Base-by-base conservation (phyloP, 1,284 basidiomycete genomes). In the Malassezia pachydermatis region DNA sequence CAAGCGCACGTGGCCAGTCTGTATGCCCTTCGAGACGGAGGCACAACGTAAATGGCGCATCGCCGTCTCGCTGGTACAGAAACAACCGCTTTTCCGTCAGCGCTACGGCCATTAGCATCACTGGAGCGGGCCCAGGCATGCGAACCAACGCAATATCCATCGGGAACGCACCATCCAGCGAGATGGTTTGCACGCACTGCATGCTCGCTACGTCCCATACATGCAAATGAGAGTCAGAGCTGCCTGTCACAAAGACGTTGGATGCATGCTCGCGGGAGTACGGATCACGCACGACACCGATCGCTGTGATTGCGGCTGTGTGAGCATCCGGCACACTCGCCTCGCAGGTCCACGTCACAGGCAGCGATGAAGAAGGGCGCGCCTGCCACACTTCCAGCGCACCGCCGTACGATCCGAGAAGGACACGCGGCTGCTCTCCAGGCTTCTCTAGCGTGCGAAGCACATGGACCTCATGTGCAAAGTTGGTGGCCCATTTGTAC, bases 1-100 rank as follows among this genome's bases (percentile, higher is more conserved):
- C 68, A 6, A 70, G 36, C 10, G 67, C 65, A 14, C 65, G 60
- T 24, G 69, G 58, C 68, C 68, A 70, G 45, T 70, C 68, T 33
- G 65, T 62, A 54, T 70, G 68, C 2, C 68, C 68, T 16, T 60
- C 57, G 10, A 70, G 47, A 5, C 47, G 38, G 29, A 62, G 53
- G 23, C 58, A 55, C 36, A 52, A 51, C 19, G 49, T 29, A 42
- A 63, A 65, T 7, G 46, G 20, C 16, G 39, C 25, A 6, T 22
- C n/a, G 11, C 32, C 24, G 14, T 56, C 35, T 23, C 53, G 46
- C 2, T 48, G 48, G 38, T 49, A 68, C 24, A 70, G 45, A 22
- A 58, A 47, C 35, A 69, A 59, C 39, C 60, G 59, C 27, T 50
- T 50, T 27, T 63, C 59, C n/a, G 68, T 69, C 6, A 58, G 52